Evolutionary conservation across 1,139 yeast genomes (phyloP).

Genomic region (Suhomyces taliae): DNA sequence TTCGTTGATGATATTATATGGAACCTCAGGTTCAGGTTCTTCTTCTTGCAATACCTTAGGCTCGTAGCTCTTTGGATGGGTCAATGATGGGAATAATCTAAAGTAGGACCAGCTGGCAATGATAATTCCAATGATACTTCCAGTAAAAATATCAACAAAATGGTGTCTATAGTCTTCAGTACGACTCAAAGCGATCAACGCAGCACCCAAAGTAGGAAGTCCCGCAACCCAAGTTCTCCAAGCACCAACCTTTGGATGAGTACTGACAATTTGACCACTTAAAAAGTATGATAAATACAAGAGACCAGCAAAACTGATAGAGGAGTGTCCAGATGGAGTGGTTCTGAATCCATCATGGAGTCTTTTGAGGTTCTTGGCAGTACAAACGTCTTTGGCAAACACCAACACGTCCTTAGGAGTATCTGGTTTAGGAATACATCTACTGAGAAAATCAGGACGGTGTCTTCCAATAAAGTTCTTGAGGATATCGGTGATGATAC

Average conservation of each 20-base stretch:
- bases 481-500: conserved; percentile 50
- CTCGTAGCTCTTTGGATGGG: conserved; percentile 20
- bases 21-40: conserved; percentile 7
- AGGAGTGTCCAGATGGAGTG: conserved; percentile 79
- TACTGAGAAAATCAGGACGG: conserved; percentile 74
- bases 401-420: conserved; percentile 50
- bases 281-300: conserved; percentile 65
- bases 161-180: conserved; percentile 82
- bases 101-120: conserved; percentile 41
- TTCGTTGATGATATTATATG: conserved; percentile 6
- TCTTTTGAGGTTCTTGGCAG: conserved; percentile 41
- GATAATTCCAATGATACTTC: conserved; percentile 52
- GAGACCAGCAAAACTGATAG: conserved; percentile 64
- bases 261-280: conserved; percentile 55
- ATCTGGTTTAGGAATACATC: conserved; percentile 60
- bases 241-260: conserved; percentile 43
- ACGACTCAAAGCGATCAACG: conserved; percentile 65
- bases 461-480: conserved; percentile 76
- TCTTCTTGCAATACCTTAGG: conserved; percentile 24
- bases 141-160: conserved; percentile 65
- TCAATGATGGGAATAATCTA: conserved; percentile 34
- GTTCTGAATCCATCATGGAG: conserved; percentile 72
- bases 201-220: conserved; percentile 54
- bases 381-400: conserved; percentile 61
- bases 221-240: conserved; percentile 51